Conservation (phyloP, 2,329 filamentous ascomycete species). For the Aspergillus viridinutans region DNA sequence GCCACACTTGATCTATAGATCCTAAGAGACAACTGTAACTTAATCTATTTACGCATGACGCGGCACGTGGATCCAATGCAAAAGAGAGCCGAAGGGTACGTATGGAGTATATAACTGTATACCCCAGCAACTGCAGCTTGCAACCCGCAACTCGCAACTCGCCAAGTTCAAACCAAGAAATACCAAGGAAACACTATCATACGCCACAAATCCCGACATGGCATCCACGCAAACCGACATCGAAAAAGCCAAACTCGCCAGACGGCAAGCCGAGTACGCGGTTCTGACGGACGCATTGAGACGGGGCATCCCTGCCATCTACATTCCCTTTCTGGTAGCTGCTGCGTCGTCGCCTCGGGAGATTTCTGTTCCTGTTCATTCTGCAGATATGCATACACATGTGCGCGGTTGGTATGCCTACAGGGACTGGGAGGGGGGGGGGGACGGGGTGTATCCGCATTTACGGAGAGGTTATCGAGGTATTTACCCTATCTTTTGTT, state of each 20-base stretch:
- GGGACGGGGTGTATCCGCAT: not conserved
- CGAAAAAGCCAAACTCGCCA: slow-evolving; percentile 6
- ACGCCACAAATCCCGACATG: no score
- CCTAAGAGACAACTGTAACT: not conserved
- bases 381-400: no score
- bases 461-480: not conserved
- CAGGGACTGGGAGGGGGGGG: no score
- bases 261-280: slow-evolving; percentile 8
- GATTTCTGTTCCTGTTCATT: no score
- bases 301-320: not conserved
- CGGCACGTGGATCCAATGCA: no score
- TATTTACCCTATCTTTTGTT: no score
- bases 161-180: no score
- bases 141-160: no score
- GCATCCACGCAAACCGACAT: not conserved
- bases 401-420: no score
- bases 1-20: not conserved
- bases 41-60: no score
- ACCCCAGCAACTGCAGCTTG: not conserved
- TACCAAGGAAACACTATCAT: not conserved
- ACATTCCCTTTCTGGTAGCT: slow-evolving; percentile 3
- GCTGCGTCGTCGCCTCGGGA: no score
- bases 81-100: no score
- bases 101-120: not conserved
- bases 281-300: slow-evolving; percentile 5